phyloP scores from a whole-genome alignment of 169 alveolate genomes.

The Perkinsus marinus region DNA sequence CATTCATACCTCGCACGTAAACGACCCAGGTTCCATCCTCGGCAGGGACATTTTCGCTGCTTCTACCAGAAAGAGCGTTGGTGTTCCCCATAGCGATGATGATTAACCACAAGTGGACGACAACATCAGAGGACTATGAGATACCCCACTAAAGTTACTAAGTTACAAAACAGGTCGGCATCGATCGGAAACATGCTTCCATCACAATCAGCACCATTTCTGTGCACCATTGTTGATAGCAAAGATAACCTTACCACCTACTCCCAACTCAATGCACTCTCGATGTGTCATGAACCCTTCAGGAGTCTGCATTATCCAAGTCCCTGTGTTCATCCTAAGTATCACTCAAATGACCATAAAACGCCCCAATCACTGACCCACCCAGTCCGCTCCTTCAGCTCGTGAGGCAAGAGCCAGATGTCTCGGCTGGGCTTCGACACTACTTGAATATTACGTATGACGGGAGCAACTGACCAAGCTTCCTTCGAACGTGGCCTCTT shows the following conservation, averaged over 20 bases:
- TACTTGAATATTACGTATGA: slow-evolving; percentile 61
- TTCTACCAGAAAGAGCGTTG: not conserved
- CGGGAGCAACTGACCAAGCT: slow-evolving; percentile 25
- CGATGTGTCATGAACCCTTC: slow-evolving; percentile 63
- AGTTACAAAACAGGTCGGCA: no score
- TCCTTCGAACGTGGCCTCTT: not conserved
- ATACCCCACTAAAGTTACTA: no score
- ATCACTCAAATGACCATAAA: no score
- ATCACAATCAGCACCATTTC: slow-evolving; percentile 58
- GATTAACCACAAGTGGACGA: no score
- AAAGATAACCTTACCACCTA: slow-evolving; percentile 68
- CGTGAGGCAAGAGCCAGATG: slow-evolving; percentile 76
- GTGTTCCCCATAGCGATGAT: no score
- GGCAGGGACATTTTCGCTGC: not conserved
- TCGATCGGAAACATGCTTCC: not conserved
- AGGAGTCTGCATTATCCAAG: slow-evolving; percentile 69
- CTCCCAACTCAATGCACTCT: slow-evolving; percentile 70
- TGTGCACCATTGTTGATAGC: slow-evolving; percentile 72
- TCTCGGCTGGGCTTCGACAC: slow-evolving; percentile 74
- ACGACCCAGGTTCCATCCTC: not conserved
- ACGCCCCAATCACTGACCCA: no score
- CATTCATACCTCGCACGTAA: not conserved
- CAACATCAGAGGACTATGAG: no score
- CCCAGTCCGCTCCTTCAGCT: slow-evolving; percentile 64
- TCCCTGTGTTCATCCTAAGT: slow-evolving; percentile 17